Conservation (phyloP, 75 land plant species). For the Cunninghamia lanceolata region DNA sequence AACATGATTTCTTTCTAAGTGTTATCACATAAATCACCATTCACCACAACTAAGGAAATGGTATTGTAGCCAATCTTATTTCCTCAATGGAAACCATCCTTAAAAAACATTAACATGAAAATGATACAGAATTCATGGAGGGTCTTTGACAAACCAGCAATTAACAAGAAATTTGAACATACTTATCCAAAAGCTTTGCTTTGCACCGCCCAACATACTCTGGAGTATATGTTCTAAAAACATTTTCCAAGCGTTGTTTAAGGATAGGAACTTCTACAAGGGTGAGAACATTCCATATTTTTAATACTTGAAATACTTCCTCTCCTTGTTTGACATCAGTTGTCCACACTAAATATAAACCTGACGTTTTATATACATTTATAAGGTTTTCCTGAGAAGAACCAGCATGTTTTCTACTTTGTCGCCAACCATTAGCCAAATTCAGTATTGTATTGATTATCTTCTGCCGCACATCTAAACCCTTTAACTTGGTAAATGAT, state of each 20-base stretch:
- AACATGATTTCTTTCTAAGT: background rate
- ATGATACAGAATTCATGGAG: background rate
- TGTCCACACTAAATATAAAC: slow-evolving; percentile 44
- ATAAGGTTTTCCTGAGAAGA: slow-evolving; percentile 23
- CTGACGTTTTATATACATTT: slow-evolving; percentile 35
- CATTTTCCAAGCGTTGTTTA: slow-evolving; percentile 41
- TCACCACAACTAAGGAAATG: no score
- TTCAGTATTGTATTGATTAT: slow-evolving; percentile 33
- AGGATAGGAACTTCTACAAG: slow-evolving; percentile 32
- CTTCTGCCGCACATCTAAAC: slow-evolving; percentile 14
- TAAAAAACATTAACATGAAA: background rate
- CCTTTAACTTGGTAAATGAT: slow-evolving; percentile 32
- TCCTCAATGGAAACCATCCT: background rate
- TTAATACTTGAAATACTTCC: slow-evolving; percentile 47
- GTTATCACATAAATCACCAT: background rate
- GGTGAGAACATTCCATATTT: slow-evolving; percentile 58
- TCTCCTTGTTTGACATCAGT: slow-evolving; percentile 43
- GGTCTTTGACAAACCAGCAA: background rate
- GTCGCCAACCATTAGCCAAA: slow-evolving; percentile 56
- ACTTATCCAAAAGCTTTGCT: slow-evolving; percentile 8
- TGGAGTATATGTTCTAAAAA: slow-evolving; percentile 41
- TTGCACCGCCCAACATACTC: slow-evolving; percentile 43
- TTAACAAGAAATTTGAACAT: background rate
- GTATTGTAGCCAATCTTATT: background rate
- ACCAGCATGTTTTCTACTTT: slow-evolving; percentile 13